A percentile compares a stretch with the other conserved stretches of the same genome.
Conservation (phyloP, 306 rosid species). For the Lablab purpureus region DNA sequence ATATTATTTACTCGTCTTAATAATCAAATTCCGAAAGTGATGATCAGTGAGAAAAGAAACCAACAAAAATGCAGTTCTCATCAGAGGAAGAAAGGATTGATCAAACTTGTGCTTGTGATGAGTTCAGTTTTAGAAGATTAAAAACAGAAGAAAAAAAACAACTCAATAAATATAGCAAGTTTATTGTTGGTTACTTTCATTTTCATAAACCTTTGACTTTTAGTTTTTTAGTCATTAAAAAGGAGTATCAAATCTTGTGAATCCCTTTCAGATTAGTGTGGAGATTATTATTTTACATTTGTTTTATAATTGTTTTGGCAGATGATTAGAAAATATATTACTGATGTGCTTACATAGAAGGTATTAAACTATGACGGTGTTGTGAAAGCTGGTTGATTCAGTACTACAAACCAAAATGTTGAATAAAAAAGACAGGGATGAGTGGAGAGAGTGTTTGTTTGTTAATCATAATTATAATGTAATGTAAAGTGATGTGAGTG, state of each 20-base stretch:
- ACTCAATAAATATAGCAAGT: neutral
- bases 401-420: conserved; percentile 2
- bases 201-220: conserved; percentile 3
- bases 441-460: conserved; percentile 1
- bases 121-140: neutral
- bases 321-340: neutral
- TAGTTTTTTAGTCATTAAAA: neutral
- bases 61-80: no score
- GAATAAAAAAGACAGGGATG: neutral
- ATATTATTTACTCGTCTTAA: no score
- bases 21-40: no score
- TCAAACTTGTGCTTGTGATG: no score
- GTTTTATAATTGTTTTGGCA: conserved; percentile 2
- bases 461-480: neutral
- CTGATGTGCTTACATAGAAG: neutral
- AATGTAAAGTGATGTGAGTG: conserved; percentile 12
- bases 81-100: no score
- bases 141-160: no score
- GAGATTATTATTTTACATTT: neutral
- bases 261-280: neutral
- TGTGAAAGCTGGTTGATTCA: conserved; percentile 8
- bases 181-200: neutral
- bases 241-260: conserved; percentile 2
- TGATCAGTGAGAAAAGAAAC: no score
- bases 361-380: neutral